phyloP scores from a whole-genome alignment of 2,329 filamentous ascomycete species.

The Cucurbitaria berberidis region DNA sequence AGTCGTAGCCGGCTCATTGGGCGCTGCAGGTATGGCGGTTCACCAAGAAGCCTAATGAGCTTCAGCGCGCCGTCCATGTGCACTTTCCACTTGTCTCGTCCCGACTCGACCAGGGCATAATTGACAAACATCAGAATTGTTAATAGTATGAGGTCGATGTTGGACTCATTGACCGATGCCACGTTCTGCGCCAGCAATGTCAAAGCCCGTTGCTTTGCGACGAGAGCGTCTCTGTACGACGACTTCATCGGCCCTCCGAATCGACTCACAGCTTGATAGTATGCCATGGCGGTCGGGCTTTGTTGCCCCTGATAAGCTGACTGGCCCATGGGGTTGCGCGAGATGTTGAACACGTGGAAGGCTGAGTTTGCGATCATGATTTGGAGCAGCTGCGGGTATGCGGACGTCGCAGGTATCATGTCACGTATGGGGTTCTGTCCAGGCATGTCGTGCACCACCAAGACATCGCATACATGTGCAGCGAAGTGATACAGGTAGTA shows the following conservation, averaged over 20 bases:
- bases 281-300: constrained; percentile 40
- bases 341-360: constrained; percentile 54
- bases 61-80: constrained; percentile 60
- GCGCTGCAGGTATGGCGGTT: constrained; percentile 32
- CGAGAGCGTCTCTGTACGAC: constrained; percentile 47
- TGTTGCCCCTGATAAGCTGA: constrained; percentile 41
- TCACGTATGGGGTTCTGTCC: constrained; percentile 57
- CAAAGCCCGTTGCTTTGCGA: constrained; percentile 58
- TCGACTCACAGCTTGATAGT: constrained; percentile 47
- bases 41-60: constrained; percentile 51
- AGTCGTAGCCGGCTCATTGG: constrained; percentile 43
- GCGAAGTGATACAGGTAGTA: constrained; percentile 58
- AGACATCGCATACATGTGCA: constrained; percentile 61
- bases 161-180: constrained; percentile 33
- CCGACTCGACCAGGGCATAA: constrained; percentile 59
- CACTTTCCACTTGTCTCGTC: constrained; percentile 58
- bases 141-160: constrained; percentile 53
- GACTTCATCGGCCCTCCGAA: constrained; percentile 45
- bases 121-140: constrained; percentile 58
- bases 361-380: constrained; percentile 57
- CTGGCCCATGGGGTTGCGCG: constrained; percentile 42
- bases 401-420: constrained; percentile 54
- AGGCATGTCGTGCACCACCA: constrained; percentile 56
- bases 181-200: constrained; percentile 49
- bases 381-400: constrained; percentile 54